Evolutionary conservation across 495 filamentous ascomycete species (phyloP).

Genomic region (Parachaetomium inaequale): DNA sequence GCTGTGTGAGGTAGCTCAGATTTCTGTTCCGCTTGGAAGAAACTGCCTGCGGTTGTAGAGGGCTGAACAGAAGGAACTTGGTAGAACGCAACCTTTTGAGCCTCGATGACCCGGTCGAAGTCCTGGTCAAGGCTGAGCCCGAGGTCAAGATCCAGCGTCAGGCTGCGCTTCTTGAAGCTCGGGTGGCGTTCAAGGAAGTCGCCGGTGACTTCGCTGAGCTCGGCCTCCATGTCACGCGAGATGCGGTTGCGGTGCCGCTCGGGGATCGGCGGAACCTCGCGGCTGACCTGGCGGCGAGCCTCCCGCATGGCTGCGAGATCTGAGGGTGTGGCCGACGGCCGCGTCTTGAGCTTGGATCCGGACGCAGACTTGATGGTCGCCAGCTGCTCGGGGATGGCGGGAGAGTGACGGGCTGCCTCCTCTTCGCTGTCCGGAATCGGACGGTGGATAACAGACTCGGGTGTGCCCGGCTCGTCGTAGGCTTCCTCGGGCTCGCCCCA

Average conservation of each 20-base stretch:
- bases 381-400: slow-evolving; percentile 71
- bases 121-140: slow-evolving; percentile 85
- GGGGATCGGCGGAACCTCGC: slow-evolving; percentile 61
- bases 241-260: slow-evolving; percentile 54
- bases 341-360: slow-evolving; percentile 82
- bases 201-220: slow-evolving; percentile 24
- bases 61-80: slow-evolving; percentile 44
- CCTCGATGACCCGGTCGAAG: slow-evolving; percentile 92
- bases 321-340: slow-evolving; percentile 79
- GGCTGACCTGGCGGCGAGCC: slow-evolving; percentile 78
- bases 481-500: slow-evolving; percentile 53
- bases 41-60: slow-evolving; percentile 28
- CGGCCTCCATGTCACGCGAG: slow-evolving; percentile 43
- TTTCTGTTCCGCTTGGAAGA: slow-evolving; percentile 11
- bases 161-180: slow-evolving; percentile 56
- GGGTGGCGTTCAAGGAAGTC: slow-evolving; percentile 49
- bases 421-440: slow-evolving; percentile 52
- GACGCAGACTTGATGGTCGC: slow-evolving; percentile 85
- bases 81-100: slow-evolving; percentile 86
- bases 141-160: slow-evolving; percentile 72
- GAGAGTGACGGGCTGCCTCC: slow-evolving; percentile 48
- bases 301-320: slow-evolving; percentile 87
- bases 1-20: slow-evolving; percentile 13
- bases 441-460: slow-evolving; percentile 91
- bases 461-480: slow-evolving; percentile 68